A percentile compares a stretch with the other conserved stretches of the same genome.
phyloP scores from a whole-genome alignment of 805 yeast genomes.

The Kazachstania taianensis region DNA sequence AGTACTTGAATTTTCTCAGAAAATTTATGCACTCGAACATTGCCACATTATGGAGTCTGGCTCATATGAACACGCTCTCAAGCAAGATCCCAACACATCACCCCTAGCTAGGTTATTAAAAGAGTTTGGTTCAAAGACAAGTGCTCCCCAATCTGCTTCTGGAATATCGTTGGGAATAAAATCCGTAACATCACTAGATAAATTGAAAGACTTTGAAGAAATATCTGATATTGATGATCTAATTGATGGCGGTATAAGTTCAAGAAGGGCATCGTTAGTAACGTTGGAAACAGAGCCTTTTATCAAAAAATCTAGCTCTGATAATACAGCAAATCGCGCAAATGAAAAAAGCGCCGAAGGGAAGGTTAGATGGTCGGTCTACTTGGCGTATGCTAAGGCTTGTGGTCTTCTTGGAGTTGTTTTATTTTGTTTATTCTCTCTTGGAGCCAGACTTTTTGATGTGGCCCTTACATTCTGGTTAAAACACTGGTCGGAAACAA shows the following conservation, averaged over 20 bases:
- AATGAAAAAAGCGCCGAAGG: constrained; percentile 51
- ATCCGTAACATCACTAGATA: background rate
- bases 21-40: constrained; percentile 47
- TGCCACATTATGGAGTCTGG: constrained; percentile 51
- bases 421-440: constrained; percentile 30
- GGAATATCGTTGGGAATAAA: background rate
- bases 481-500: constrained; percentile 57
- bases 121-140: constrained; percentile 23
- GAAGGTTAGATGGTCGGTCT: constrained; percentile 44
- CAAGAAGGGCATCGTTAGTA: constrained; percentile 55
- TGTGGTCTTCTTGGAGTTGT: constrained; percentile 44
- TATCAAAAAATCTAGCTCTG: constrained; percentile 19
- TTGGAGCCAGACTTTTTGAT: constrained; percentile 30
- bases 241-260: constrained; percentile 8
- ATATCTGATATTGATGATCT: constrained; percentile 8
- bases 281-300: constrained; percentile 39
- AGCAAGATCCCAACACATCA: constrained; percentile 15
- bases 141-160: constrained; percentile 14
- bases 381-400: constrained; percentile 46
- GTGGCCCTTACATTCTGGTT: constrained; percentile 50
- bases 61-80: constrained; percentile 34
- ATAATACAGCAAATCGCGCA: constrained; percentile 35
- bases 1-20: constrained; percentile 47
- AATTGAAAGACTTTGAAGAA: constrained; percentile 9
- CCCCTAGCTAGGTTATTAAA: constrained; percentile 25